Percentiles rank a stretch among this genome's conserved stretches.
phyloP scores from a whole-genome alignment of 441 rosid genomes.

The Gossypium schwendimanii region DNA sequence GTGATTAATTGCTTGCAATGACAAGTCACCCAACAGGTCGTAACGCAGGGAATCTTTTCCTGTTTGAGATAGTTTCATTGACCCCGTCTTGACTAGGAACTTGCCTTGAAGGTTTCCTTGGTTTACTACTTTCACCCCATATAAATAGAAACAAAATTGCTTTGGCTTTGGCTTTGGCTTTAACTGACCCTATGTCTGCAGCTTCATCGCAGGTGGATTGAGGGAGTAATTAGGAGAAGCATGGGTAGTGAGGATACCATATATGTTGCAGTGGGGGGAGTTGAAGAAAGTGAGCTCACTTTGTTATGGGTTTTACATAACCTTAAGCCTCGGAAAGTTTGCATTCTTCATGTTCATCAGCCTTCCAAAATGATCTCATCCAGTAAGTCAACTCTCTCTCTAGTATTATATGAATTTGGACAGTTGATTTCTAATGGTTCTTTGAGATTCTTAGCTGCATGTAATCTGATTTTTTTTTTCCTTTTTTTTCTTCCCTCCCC shows the following conservation, averaged over 20 bases:
- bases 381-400: slow-evolving; percentile 21
- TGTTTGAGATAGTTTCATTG: neutral
- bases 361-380: slow-evolving; percentile 28
- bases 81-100: slow-evolving; percentile 2
- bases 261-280: slow-evolving; percentile 57
- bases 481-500: neutral
- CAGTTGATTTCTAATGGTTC: slow-evolving; percentile 5
- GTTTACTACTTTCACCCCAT: neutral
- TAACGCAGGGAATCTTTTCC: neutral
- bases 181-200: neutral
- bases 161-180: neutral
- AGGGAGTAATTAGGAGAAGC: neutral
- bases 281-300: slow-evolving; percentile 46
- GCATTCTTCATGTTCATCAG: slow-evolving; percentile 62
- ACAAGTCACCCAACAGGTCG: neutral
- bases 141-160: neutral
- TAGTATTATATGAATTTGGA: neutral
- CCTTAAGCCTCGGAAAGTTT: slow-evolving; percentile 25
- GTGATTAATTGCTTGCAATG: neutral
- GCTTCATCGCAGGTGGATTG: neutral
- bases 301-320: slow-evolving; percentile 56
- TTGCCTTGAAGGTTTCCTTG: slow-evolving; percentile 2
- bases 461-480: neutral
- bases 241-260: slow-evolving; percentile 28
- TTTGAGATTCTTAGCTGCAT: neutral